Evolutionary conservation across 2,329 filamentous ascomycete species (phyloP).

Genomic region (Madurella fahalii): DNA sequence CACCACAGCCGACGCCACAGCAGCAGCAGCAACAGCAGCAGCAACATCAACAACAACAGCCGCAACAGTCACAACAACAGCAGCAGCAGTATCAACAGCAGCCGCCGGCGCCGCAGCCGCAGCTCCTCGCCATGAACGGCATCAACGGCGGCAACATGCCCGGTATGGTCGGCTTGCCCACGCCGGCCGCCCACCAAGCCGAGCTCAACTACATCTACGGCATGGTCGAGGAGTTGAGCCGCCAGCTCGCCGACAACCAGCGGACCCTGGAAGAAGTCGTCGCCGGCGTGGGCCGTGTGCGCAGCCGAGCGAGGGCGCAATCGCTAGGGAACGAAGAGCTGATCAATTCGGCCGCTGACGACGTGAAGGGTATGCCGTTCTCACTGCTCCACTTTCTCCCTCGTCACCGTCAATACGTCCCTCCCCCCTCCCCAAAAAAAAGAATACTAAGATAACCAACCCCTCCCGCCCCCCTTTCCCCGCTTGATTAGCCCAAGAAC

Average conservation of each 20-base stretch:
- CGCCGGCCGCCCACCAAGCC: constrained; percentile 63
- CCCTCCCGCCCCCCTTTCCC: background rate
- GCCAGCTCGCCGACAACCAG: constrained; percentile 59
- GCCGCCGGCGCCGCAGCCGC: constrained; percentile 11
- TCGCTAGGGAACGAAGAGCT: constrained; percentile 56
- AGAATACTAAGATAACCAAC: background rate
- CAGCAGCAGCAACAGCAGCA: constrained; percentile 11
- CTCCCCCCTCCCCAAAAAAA: background rate
- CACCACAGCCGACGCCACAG: constrained; percentile 10
- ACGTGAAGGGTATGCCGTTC: constrained; percentile 51
- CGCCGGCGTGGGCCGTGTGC: constrained; percentile 57
- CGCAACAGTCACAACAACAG: background rate
- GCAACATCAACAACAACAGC: constrained; percentile 7
- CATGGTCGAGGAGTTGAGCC: constrained; percentile 64
- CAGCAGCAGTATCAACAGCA: constrained; percentile 10
- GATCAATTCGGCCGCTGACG: constrained; percentile 51
- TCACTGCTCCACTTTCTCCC: too few relatives aligned
- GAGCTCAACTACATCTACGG: constrained; percentile 65
- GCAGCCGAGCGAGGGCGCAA: constrained; percentile 50
- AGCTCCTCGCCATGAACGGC: constrained; percentile 41
- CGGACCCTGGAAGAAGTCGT: constrained; percentile 61
- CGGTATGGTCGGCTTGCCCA: constrained; percentile 48
- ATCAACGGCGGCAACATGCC: constrained; percentile 47
- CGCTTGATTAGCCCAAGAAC: constrained; percentile 46
- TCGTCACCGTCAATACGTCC: too few relatives aligned